A percentile compares a stretch with the other conserved stretches of the same genome.
These are phyloP conservation scores for Scheffersomyces coipomensis DNA, from an alignment of 805 yeast species.

Conservation along the genomic window DNA sequence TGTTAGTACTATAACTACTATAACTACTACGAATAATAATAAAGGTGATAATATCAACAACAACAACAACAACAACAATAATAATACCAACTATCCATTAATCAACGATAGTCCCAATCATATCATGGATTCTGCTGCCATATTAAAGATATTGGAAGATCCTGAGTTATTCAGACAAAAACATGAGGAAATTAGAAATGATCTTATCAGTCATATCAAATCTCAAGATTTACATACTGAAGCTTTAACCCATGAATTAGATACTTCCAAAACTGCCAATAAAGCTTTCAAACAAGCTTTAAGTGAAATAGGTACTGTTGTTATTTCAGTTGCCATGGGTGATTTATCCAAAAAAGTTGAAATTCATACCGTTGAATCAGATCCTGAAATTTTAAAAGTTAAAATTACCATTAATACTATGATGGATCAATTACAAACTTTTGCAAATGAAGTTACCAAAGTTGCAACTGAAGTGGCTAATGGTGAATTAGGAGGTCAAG, in stretches of 20 bases:
- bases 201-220: constrained; percentile 25
- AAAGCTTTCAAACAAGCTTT: constrained; percentile 70
- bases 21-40: background rate
- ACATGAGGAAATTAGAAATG: constrained; percentile 28
- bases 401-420: constrained; percentile 80
- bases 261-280: constrained; percentile 51
- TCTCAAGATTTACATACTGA: constrained; percentile 27
- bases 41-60: background rate
- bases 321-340: constrained; percentile 86
- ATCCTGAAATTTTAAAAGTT: constrained; percentile 77
- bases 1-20: background rate
- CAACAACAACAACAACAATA: background rate
- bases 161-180: constrained; percentile 31
- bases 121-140: constrained; percentile 1
- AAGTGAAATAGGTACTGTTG: constrained; percentile 81
- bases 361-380: constrained; percentile 67
- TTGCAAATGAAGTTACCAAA: constrained; percentile 78
- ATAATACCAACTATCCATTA: background rate
- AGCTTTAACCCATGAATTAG: constrained; percentile 28
- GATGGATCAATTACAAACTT: constrained; percentile 85
- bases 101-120: too few relatives aligned
- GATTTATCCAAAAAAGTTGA: constrained; percentile 80
- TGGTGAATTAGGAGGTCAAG: constrained; percentile 89
- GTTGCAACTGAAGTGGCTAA: constrained; percentile 89
- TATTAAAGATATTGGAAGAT: constrained; percentile 37